A percentile compares a stretch with the other conserved stretches of the same genome.
Evolutionary conservation across 208 protist genomes (phyloP).

Genomic region (Acanthamoeba royreba): DNA sequence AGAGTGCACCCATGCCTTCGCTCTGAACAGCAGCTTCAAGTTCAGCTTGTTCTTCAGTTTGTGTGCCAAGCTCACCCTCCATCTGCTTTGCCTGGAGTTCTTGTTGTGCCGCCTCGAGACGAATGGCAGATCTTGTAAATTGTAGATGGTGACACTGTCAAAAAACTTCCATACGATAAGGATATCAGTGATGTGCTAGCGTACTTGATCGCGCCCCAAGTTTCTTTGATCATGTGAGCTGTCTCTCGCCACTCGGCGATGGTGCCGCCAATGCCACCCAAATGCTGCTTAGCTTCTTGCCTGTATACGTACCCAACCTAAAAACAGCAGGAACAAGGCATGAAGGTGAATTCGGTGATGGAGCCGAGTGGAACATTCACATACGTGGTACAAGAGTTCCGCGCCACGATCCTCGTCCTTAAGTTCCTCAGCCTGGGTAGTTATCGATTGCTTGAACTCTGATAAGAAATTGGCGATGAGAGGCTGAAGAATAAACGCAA

Average conservation of each 20-base stretch:
- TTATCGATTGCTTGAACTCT: background rate
- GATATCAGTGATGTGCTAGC: too few species aligned
- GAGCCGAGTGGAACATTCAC: background rate
- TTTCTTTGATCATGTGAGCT: background rate
- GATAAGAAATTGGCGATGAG: background rate
- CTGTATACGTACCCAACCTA: conserved; percentile 45
- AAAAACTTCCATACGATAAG: too few species aligned
- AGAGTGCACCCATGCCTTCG: conserved; percentile 45
- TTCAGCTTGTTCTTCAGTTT: conserved; percentile 21
- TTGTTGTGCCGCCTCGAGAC: conserved; percentile 23
- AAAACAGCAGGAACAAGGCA: background rate
- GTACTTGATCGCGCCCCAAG: conserved; percentile 30
- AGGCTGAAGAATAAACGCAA: background rate
- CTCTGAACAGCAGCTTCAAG: background rate
- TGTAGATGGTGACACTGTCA: background rate
- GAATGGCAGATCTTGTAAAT: background rate
- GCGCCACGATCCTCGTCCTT: conserved; percentile 32
- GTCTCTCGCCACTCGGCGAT: conserved; percentile 8
- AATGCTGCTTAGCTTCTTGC: conserved; percentile 40
- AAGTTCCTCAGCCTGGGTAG: background rate
- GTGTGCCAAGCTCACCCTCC: background rate
- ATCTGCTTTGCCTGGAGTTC: conserved; percentile 14
- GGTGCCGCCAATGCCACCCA: conserved; percentile 15
- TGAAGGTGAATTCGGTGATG: background rate
- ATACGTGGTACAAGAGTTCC: conserved; percentile 12